Conservation (phyloP, 441 rosid genomes). For the Syzygium syzygioides region DNA sequence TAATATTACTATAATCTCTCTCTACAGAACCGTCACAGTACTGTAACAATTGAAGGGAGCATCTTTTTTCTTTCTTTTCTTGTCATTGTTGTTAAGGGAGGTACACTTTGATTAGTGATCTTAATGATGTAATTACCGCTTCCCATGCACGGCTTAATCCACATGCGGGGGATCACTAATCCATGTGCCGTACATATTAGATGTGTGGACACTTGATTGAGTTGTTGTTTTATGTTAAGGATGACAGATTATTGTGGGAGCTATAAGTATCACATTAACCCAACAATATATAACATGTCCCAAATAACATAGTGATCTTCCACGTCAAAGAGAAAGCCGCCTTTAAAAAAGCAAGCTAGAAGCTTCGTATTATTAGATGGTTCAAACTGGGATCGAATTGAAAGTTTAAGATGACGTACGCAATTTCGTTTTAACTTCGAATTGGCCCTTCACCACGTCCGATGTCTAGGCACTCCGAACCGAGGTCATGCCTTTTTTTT, state of each 20-base stretch:
- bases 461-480: neutral
- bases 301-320: neutral
- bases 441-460: neutral
- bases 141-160: neutral
- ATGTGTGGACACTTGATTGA: neutral
- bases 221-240: neutral
- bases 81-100: neutral
- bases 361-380: neutral
- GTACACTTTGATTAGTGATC: neutral
- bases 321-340: neutral
- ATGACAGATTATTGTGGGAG: neutral
- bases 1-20: neutral
- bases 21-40: neutral
- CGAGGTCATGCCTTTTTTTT: no score
- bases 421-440: neutral
- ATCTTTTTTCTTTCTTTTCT: neutral
- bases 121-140: neutral
- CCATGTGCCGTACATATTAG: neutral
- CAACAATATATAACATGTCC: neutral
- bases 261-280: neutral
- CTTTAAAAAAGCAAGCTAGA: accelerated
- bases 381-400: neutral
- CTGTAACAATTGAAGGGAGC: neutral
- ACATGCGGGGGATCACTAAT: neutral
- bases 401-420: neutral